These are phyloP conservation scores for Colletotrichum aenigma DNA, from an alignment of 2,329 filamentous ascomycete genomes.

Conservation along the genomic window DNA sequence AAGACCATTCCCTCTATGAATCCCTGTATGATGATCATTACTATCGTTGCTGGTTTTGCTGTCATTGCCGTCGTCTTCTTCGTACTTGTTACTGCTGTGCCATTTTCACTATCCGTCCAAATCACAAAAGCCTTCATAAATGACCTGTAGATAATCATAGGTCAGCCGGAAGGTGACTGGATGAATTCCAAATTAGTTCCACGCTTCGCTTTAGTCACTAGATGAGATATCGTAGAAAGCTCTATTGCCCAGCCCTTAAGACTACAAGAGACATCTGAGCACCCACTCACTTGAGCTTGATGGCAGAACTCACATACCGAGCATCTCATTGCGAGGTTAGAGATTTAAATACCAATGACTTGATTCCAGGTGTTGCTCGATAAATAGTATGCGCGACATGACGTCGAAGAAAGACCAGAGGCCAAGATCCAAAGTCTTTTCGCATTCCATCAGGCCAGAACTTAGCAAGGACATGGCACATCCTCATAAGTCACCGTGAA, in stretches of 20 bases:
- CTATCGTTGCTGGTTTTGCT: too few species aligned
- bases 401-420: not conserved
- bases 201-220: not conserved
- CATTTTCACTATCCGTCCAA: too few species aligned
- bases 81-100: too few species aligned
- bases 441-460: not conserved
- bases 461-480: not conserved
- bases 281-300: not conserved
- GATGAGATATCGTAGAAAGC: not conserved
- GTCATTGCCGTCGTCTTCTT: too few species aligned
- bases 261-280: not conserved
- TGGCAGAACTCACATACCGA: not conserved
- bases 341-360: not conserved
- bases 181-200: not conserved
- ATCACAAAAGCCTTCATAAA: too few species aligned
- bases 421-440: not conserved
- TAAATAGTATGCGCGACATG: not conserved
- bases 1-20: too few species aligned
- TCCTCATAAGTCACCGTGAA: not conserved
- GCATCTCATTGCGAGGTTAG: not conserved
- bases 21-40: too few species aligned
- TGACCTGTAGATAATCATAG: too few species aligned
- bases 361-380: fast-evolving
- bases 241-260: not conserved
- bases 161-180: not conserved